Percentiles rank a stretch among this genome's conserved stretches.
These are phyloP conservation scores for Paramecium octaurelia DNA, from an alignment of 73 alveolate genomes.

Conservation along the genomic window DNA sequence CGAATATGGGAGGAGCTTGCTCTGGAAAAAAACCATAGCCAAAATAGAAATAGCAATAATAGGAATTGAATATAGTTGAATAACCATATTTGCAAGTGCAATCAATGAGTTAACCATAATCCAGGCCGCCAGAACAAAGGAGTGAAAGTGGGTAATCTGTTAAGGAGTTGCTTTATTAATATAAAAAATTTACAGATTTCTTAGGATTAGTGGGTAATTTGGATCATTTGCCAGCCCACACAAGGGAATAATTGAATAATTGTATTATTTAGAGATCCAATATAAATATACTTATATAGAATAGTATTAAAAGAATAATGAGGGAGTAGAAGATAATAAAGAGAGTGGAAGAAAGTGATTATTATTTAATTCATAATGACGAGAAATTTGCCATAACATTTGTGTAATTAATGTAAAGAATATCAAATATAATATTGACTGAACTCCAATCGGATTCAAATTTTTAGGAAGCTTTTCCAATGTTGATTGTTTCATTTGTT, in stretches of 20 bases:
- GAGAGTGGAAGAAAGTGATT: conserved; percentile 31
- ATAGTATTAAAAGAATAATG: conserved; percentile 5
- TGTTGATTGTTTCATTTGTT: neutral
- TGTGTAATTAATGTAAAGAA: neutral
- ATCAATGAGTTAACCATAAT: neutral
- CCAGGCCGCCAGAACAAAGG: neutral
- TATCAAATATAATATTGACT: conserved; percentile 25
- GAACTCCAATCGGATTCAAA: conserved; percentile 14
- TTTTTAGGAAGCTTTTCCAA: conserved; percentile 18
- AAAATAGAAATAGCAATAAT: neutral
- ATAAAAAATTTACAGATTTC: neutral
- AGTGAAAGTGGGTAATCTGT: neutral
- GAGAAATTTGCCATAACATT: conserved; percentile 9
- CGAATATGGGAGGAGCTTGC: conserved; percentile 23
- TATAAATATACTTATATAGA: neutral
- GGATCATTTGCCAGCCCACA: neutral
- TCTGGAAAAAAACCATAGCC: neutral
- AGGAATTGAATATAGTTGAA: conserved; percentile 15
- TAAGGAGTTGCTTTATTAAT: neutral
- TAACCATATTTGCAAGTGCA: neutral
- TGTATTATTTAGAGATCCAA: neutral
- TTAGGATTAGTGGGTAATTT: neutral
- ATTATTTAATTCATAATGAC: conserved; percentile 23
- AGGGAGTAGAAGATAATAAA: neutral
- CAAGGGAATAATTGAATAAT: neutral